Evolutionary conservation across 2,329 filamentous ascomycete species (phyloP).

Genomic region (Fusarium nygamai): DNA sequence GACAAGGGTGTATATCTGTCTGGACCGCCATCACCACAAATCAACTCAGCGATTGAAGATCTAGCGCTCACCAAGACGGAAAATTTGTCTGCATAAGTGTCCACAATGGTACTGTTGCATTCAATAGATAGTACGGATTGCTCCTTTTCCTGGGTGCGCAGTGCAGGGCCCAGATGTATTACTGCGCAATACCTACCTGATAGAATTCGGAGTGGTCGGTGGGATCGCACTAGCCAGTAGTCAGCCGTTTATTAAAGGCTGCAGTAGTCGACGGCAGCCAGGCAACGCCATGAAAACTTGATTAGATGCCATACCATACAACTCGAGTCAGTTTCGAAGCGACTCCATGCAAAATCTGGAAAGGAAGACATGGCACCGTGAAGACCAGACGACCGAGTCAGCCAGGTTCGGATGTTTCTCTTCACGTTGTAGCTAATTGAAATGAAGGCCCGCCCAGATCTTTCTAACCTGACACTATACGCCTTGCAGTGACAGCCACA

Average conservation of each 20-base stretch:
- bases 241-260: slow-evolving; percentile 25
- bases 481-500: slow-evolving; percentile 38
- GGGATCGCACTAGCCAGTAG: slow-evolving; percentile 32
- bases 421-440: slow-evolving; percentile 22
- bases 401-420: not conserved
- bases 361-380: not conserved
- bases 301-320: slow-evolving; percentile 9
- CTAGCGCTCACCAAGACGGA: slow-evolving; percentile 24
- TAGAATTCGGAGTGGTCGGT: slow-evolving; percentile 19
- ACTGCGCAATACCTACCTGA: slow-evolving; percentile 9
- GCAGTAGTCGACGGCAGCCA: slow-evolving; percentile 5
- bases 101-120: slow-evolving; percentile 48
- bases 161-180: slow-evolving; percentile 35
- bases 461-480: slow-evolving; percentile 29
- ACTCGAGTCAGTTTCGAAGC: not conserved
- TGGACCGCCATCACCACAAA: slow-evolving; percentile 6
- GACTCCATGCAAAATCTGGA: not conserved
- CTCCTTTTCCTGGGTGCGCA: slow-evolving; percentile 19
- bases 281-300: slow-evolving; percentile 19
- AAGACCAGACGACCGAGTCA: not conserved
- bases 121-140: slow-evolving; percentile 34
- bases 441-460: slow-evolving; percentile 10
- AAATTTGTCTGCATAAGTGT: slow-evolving; percentile 42
- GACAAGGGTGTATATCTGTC: slow-evolving; percentile 18
- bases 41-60: slow-evolving; percentile 14